Evolutionary conservation across 345 rosid species (phyloP).

Genomic region (Carallia pectinifolia): DNA sequence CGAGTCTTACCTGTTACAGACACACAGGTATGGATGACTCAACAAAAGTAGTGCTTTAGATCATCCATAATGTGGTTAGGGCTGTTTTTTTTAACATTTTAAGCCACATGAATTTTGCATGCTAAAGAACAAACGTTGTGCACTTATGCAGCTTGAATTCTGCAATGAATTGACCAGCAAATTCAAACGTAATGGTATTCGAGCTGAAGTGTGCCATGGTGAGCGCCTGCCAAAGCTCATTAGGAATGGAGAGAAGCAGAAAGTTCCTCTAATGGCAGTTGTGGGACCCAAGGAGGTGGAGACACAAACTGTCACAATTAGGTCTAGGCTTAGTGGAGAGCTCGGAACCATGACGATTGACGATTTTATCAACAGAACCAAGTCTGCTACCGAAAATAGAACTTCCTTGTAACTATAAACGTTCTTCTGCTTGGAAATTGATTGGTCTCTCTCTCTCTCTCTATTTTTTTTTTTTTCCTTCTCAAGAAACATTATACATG

Average conservation of each 20-base stretch:
- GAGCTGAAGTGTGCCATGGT: constrained; percentile 81
- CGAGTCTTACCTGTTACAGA: constrained; percentile 89
- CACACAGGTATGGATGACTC: constrained; percentile 53
- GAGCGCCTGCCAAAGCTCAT: constrained; percentile 93
- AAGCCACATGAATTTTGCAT: background rate
- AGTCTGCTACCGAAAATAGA: constrained; percentile 50
- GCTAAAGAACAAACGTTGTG: background rate
- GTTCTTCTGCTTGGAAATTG: constrained; percentile 11
- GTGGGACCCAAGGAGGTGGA: constrained; percentile 90
- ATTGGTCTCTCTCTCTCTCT: no score
- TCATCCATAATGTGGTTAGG: background rate
- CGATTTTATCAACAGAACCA: constrained; percentile 58
- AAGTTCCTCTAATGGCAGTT: constrained; percentile 85
- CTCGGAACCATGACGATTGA: constrained; percentile 64
- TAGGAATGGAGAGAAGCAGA: constrained; percentile 88
- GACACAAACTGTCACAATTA: constrained; percentile 58
- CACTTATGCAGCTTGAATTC: constrained; percentile 52
- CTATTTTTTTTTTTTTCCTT: no score
- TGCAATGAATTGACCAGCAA: constrained; percentile 57
- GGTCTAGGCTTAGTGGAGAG: constrained; percentile 87
- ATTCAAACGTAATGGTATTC: constrained; percentile 57
- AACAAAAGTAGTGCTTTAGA: background rate
- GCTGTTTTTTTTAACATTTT: background rate
- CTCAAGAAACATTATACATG: background rate
- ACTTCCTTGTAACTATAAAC: constrained; percentile 32